Evolutionary conservation across 148 eudicot species (phyloP), one percentile per base, ranked within the genome.

Genomic region (Pouteria glomerata): DNA sequence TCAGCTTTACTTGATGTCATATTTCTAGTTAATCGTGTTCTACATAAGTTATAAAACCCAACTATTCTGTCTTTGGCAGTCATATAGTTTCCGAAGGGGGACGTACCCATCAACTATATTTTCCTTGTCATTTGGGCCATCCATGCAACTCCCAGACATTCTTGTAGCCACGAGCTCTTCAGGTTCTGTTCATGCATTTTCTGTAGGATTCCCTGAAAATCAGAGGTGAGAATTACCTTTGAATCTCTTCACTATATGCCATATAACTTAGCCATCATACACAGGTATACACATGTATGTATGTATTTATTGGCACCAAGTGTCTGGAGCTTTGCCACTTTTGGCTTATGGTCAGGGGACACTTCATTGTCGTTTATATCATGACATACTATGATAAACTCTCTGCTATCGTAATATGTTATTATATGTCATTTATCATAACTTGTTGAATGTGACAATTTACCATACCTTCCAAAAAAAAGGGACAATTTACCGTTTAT

Each of bases 111-210:
- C 98, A 53, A 82, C 87, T 60, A 85, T 94, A 77, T 94, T 81
- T 82, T 91, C 96, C 68, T 75, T 94, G 85, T 89, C 96, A 69
- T 91, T 94, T 78, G 93, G 91, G 67, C 90, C 91, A 16, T 86
- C 93, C 35, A 73, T 77, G 71, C 87, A 84, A 74, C 83, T 85
- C 69, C 93, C 98, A 68, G 95, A 89, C 77, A 75, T 85, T 80
- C 90, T 91, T 78, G 86, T 80, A 48, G 96, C 97, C 65, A 89
- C 96, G 48, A 91, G 97, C 83, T 94, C 93, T 57, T 89, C 98
- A 1, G 97, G 98, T 76, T 83, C 98, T 78, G 85, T 89, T 80
- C 98, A 94, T 73, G 76, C 84, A 29, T 94, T 94, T 75, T 76
- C 85, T 78, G 84, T 94, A 66, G 90, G 86, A 23, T 67, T 74